phyloP scores from a whole-genome alignment of 2,329 filamentous ascomycete genomes.

The Rutstroemia sydowiana region DNA sequence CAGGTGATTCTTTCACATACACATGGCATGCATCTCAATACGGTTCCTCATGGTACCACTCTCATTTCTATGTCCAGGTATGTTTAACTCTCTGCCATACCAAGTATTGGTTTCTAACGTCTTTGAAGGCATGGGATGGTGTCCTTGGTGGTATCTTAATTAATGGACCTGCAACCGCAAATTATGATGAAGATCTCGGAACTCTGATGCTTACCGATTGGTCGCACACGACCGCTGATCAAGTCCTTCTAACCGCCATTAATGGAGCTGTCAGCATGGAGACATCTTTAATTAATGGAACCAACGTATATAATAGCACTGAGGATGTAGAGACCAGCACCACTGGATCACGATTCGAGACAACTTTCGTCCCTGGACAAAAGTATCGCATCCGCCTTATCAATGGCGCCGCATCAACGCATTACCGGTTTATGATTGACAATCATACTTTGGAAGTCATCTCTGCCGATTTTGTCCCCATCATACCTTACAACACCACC shows the following conservation, averaged over 20 bases:
- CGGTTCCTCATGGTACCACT: slow-evolving; percentile 29
- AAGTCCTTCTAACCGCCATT: slow-evolving; percentile 21
- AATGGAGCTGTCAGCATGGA: slow-evolving; percentile 2
- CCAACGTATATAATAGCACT: slow-evolving; percentile 23
- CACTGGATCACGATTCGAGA: slow-evolving; percentile 27
- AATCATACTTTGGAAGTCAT: slow-evolving; percentile 52
- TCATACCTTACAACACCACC: slow-evolving; percentile 45
- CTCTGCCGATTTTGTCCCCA: slow-evolving; percentile 49
- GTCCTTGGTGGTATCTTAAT: slow-evolving; percentile 53
- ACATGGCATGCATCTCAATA: slow-evolving; percentile 29
- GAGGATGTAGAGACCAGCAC: slow-evolving; percentile 19
- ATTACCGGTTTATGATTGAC: slow-evolving; percentile 45
- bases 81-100: slow-evolving; percentile 11
- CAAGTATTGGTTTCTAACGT: no score
- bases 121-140: slow-evolving; percentile 31
- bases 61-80: slow-evolving; percentile 23
- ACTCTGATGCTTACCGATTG: slow-evolving; percentile 26
- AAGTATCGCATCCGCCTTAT: slow-evolving; percentile 38
- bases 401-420: slow-evolving; percentile 38
- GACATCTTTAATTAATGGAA: slow-evolving; percentile 26
- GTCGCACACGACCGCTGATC: slow-evolving; percentile 22
- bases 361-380: slow-evolving; percentile 30
- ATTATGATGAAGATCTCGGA: slow-evolving; percentile 45
- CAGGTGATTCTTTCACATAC: slow-evolving; percentile 40
- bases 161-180: slow-evolving; percentile 47